Evolutionary conservation across 768 basidiomycete genomes (phyloP), one percentile per base, ranked within the genome.

Genomic region (Fistulinella prunicolor): DNA sequence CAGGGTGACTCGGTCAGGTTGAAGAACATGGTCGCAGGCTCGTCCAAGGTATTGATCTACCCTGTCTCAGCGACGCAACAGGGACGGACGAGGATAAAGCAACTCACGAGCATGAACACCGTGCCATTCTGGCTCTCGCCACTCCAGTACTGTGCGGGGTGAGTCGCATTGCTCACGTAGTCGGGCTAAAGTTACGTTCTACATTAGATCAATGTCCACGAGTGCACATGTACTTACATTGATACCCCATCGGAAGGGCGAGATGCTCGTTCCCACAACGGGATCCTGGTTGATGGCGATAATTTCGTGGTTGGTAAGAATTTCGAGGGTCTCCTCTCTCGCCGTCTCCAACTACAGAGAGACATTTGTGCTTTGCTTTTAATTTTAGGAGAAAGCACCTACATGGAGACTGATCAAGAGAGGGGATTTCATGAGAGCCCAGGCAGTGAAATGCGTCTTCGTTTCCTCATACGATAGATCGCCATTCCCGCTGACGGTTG

Each of bases 121-220:
- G 80, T 80, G 41, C 84, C 84, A 43, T 84, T 80, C 61, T 82
- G 69, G 46, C 77, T 79, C 54, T 77, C 71, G 4, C 84, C 84
- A 51, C 81, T 83, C 84, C 84, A 86, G 59, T 79, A 86, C 50
- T 83, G 78, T n/a, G 84, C 81, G 1, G 84, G 84, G 57, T 79
- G 75, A 0, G 75, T 75, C 26, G 54, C 63, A 46, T 71, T 69
- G 47, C 65, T 69, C 32, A 65, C 66, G 56, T 62, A 72, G 53
- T 71, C 59, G n/a, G 71, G 62, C 69, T 73, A 21, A 26, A 7
- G 9, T 20, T 22, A 14, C 8, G 44, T 23, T 4, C 44, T 35
- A 42, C n/a, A 30, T 23, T n/a, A 16, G 5, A 12, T 3, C 12
- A 21, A 32, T 7, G 39, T 45, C 23, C 8, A 20, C 55, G 10